Conservation (phyloP, 2,329 filamentous ascomycete species). For the Alternaria alternata region DNA sequence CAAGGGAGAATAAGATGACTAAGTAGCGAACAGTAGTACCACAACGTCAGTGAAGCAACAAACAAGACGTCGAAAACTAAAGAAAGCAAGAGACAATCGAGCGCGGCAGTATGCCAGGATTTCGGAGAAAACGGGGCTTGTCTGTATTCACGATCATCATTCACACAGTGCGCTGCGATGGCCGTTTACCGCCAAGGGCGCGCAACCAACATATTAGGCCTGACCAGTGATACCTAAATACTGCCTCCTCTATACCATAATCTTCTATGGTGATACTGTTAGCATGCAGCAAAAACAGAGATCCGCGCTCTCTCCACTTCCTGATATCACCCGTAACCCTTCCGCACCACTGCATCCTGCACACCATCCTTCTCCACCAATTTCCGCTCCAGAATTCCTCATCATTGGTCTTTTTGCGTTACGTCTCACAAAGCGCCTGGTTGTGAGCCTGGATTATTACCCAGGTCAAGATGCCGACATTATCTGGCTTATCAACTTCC, state of each 20-base stretch:
- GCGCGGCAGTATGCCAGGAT: background rate
- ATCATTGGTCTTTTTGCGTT: conserved; percentile 39
- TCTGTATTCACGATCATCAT: background rate
- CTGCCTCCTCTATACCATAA: background rate
- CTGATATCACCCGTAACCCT: conserved; percentile 1
- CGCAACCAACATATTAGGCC: background rate
- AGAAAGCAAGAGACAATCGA: background rate
- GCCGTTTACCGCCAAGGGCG: conserved; percentile 3
- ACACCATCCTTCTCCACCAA: background rate
- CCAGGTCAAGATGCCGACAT: conserved; percentile 22
- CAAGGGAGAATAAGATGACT: background rate
- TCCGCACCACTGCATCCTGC: conserved; percentile 1
- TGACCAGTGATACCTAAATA: background rate
- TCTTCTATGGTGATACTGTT: background rate
- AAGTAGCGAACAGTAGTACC: background rate
- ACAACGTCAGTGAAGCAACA: background rate
- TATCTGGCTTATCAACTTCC: conserved; percentile 30
- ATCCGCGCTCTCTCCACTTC: background rate
- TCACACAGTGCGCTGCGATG: background rate
- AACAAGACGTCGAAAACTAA: background rate
- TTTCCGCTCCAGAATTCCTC: conserved; percentile 21
- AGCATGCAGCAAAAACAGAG: conserved; percentile 6
- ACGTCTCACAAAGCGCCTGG: conserved; percentile 26
- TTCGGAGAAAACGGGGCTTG: too few relatives aligned
- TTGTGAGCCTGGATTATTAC: conserved; percentile 27